Conservation (phyloP, 2,329 filamentous ascomycete genomes). For the Emergomyces pasteurianus region DNA sequence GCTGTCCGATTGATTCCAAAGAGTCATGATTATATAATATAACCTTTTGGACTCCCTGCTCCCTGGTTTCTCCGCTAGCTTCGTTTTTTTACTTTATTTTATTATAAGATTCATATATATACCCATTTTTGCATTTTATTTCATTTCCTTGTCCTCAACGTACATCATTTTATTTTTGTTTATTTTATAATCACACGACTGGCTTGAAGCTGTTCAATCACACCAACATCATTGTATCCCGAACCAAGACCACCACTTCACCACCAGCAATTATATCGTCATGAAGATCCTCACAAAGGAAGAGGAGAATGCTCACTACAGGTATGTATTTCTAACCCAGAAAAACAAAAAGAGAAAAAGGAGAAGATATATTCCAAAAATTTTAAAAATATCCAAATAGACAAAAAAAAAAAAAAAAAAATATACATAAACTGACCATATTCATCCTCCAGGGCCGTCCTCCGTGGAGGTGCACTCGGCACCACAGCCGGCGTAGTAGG, state of each 20-base stretch:
- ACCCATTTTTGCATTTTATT: no score
- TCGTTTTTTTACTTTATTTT: background rate
- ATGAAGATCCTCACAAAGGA: slow-evolving; percentile 97
- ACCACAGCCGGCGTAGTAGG: slow-evolving; percentile 54
- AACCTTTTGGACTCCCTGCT: no score
- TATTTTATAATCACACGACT: no score
- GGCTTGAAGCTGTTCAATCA: no score
- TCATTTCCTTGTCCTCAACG: no score
- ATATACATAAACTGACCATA: background rate
- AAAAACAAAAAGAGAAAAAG: no score
- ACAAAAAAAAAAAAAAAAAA: background rate
- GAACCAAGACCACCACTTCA: no score
- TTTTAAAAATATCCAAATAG: no score
- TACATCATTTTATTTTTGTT: no score
- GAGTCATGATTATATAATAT: background rate
- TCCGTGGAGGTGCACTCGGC: slow-evolving; percentile 68
- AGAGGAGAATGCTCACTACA: slow-evolving; percentile 80
- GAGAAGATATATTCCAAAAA: no score
- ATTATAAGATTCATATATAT: no score
- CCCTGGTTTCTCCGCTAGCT: background rate
- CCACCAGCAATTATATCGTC: slow-evolving; percentile 19
- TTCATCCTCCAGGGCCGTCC: slow-evolving; percentile 43
- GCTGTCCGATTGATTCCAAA: background rate
- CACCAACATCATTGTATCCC: background rate
- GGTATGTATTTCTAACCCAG: slow-evolving; percentile 34